Base-by-base conservation (phyloP, 768 basidiomycete species). In the Clitopilus hobsonii region DNA sequence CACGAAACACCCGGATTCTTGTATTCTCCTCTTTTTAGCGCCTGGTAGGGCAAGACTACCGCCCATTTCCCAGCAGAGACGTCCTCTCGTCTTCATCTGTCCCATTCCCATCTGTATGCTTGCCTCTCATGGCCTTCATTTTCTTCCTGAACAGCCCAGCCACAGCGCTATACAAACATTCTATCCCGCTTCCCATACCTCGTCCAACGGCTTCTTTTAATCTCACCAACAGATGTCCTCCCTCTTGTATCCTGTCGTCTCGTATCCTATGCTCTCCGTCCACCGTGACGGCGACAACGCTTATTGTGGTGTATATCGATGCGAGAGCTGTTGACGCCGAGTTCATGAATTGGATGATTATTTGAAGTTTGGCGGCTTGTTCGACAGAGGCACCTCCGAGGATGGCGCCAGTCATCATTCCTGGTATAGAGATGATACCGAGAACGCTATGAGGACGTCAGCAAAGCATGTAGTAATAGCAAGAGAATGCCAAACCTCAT, bases 261-360 rank as follows among this genome's bases (percentile, higher is more conserved):
- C 89, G 76, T 7, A 90, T 69, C 24, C 88, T 74, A 60, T 88
- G 82, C 52, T 89, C 81, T 14, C 60, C 60, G 62, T 95, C 93
- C 30, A 93, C 81, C 6, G 88, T 76, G 11, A 87, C 76, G 2
- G 67, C 66, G 6, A 94, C 77, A 5, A 83, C 76, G 36, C 84
- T 71, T 54, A 85, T 69, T 0, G 86, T 85, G 2, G 83, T 80
- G 52, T 81, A 71, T 53, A 90, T 84, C 2, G 85, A 78, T 11
- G 88, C 81, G 22, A 95, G 78, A 0, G 85, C 82, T 0, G 88
- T 88, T 55, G 84, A 82, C 0, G 91, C 85, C 2, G 86, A 85
- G 47, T 94, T 91, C 87, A 94, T 90, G 69, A 95, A 94, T 85
- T 93, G 89, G 71, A 95, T 91, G 56, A 95, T 85, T 86, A 94